Evolutionary conservation across 2,329 filamentous ascomycete species (phyloP).

Genomic region (Kalmusia sp.): DNA sequence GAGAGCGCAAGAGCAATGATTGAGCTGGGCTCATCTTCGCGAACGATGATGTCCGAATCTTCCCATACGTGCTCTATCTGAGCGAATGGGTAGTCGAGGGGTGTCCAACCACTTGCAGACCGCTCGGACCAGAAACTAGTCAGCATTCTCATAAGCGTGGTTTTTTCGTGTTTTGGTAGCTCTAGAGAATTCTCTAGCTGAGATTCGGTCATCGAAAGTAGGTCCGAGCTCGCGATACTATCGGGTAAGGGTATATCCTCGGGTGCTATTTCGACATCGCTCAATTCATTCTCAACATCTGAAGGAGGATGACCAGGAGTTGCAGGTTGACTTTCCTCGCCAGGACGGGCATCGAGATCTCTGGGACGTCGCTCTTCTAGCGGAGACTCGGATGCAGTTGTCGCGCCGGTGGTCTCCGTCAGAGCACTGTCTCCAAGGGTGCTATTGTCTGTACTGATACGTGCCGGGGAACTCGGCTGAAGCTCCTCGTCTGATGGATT

Average conservation of each 20-base stretch:
- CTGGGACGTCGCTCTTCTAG: slow-evolving; percentile 37
- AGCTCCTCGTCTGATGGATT: slow-evolving; percentile 71
- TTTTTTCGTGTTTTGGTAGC: slow-evolving; percentile 90
- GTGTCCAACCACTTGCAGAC: slow-evolving; percentile 91
- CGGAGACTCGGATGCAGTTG: slow-evolving; percentile 43
- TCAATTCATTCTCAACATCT: slow-evolving; percentile 60
- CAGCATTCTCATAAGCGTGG: slow-evolving; percentile 91
- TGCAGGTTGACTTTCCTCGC: slow-evolving; percentile 33
- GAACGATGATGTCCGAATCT: slow-evolving; percentile 94
- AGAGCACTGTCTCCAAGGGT: slow-evolving; percentile 44
- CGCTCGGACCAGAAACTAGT: slow-evolving; percentile 99
- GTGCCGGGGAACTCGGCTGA: slow-evolving; percentile 38
- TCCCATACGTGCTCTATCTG: slow-evolving; percentile 93
- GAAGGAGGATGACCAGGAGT: slow-evolving; percentile 53
- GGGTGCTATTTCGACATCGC: slow-evolving; percentile 75
- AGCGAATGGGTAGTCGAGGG: slow-evolving; percentile 85
- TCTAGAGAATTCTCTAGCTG: slow-evolving; percentile 70
- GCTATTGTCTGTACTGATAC: slow-evolving; percentile 45
- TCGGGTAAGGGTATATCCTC: slow-evolving; percentile 72
- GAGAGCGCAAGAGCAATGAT: slow-evolving; percentile 92
- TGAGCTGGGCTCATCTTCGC: slow-evolving; percentile 96
- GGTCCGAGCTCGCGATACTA: slow-evolving; percentile 63
- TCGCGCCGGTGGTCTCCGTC: slow-evolving; percentile 41
- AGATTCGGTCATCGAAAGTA: slow-evolving; percentile 60
- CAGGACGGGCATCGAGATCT: slow-evolving; percentile 18